Base-by-base conservation (phyloP, 805 yeast species). In the Wickerhamomyces sydowiorum region DNA sequence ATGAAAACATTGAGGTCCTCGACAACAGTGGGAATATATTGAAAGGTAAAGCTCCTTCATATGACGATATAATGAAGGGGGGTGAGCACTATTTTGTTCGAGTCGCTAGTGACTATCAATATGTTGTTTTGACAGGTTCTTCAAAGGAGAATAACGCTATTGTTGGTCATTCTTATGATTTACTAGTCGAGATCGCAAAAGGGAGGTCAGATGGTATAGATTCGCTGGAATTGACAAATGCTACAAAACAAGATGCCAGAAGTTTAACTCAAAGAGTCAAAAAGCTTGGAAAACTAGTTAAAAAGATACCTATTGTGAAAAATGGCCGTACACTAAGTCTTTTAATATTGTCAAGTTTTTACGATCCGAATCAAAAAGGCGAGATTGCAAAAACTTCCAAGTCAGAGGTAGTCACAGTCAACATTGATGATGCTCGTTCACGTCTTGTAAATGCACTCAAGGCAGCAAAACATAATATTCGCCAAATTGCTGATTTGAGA, bases 231-330 rank as follows among this genome's bases (percentile, higher is more conserved):
- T 64, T 84, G 44, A 74, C 80, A 2, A 62, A 65, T 32, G 66
- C 62, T 17, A 75, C 89, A 0, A 75, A 75, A 8, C 93, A 84
- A 59, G 93, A 84, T 52, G 75, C 81, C 15, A 69, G 91, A 48
- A 81, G 89, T 44, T 65, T 82, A 32, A 79, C 89, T 0, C 67
- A 78, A 1, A 68, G 93, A 50, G 64, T 82, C 40, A 78, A 75
- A 51, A 69, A 70, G 34, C 61, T 84, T 17, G 76, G 67, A 29
- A 76, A 75, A 18, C 60, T 80, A 15, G 71, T 81, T 5, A 61
- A 61, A 19, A 76, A 70, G 39, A 47, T 50, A 1, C 66, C 60
- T 36, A 50, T 71, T 19, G 46, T 69, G 21, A 62, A 62, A 25
- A 61, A 72, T 28, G 74, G 78, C 2, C 76, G 73, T 42, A 75